A percentile compares a stretch with the other conserved stretches of the same genome.
phyloP scores from a whole-genome alignment of 805 yeast species.

The Saccharomycopsis fibuligera region DNA sequence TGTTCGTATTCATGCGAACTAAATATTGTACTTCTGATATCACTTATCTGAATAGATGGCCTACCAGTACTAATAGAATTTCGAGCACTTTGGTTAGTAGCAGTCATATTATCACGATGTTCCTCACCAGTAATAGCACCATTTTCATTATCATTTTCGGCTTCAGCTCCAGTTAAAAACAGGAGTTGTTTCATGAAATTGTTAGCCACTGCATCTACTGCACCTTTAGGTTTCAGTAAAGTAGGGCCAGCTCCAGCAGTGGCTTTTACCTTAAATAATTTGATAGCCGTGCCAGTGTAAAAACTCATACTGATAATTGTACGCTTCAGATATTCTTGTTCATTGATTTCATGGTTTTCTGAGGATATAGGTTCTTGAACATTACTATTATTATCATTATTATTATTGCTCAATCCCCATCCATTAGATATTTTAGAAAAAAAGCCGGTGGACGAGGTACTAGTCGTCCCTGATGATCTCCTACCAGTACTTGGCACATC shows the following conservation, averaged over 20 bases:
- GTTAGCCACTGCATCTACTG: conserved; percentile 44
- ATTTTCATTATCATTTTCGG: neutral
- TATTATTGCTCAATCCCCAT: neutral
- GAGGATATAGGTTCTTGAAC: conserved; percentile 1
- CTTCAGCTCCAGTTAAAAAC: conserved; percentile 18
- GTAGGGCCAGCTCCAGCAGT: conserved; percentile 21
- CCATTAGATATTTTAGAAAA: neutral
- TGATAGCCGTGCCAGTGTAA: conserved; percentile 43
- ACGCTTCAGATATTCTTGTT: conserved; percentile 19
- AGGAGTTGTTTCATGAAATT: conserved; percentile 39
- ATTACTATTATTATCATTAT: neutral
- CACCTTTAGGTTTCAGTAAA: conserved; percentile 34
- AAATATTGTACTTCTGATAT: neutral
- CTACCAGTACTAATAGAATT: neutral
- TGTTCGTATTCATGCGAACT: neutral
- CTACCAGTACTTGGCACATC: no score
- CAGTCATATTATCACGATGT: no score
- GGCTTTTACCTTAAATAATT: conserved; percentile 34
- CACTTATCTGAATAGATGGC: neutral
- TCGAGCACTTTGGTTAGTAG: no score
- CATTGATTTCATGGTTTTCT: conserved; percentile 9
- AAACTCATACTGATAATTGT: conserved; percentile 30
- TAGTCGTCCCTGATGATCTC: no score
- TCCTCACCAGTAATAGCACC: neutral
- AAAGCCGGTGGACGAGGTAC: neutral